Evolutionary conservation across 495 filamentous ascomycete genomes (phyloP), one percentile per base, ranked within the genome.

Genomic region (Collariella sp.): DNA sequence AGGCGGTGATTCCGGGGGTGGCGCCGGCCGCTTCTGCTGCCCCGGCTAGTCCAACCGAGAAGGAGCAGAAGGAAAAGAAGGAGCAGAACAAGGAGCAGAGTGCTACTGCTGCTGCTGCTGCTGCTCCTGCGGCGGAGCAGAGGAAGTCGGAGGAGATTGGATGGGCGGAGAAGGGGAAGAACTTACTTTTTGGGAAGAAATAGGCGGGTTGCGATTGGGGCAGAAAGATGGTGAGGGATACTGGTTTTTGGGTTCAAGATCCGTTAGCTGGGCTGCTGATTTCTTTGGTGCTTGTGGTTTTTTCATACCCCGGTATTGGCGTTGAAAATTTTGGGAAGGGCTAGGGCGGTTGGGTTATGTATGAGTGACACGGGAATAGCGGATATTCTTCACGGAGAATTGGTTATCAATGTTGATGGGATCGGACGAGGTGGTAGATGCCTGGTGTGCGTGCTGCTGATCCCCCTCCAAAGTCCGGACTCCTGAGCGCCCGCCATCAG

Each of bases 121-220:
- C n/a, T 19, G 35, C 11, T 5, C 10, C 6, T 34, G 31, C 6
- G 5, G 31, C 5, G 31, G 38, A 35, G 22, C 24, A 39, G 38
- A 23, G 52, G 2, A 51, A 35, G 48, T 31, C 48, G 13, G 57
- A 72, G 9, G 70, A 78, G 38, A 69, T 69, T 45, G 74, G 76
- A 33, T 64, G 58, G 67, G 76, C 77, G 2, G 73, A 81, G 52
- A 77, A 74, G 62, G 78, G 76, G 23, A 81, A 74, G 65, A 76
- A 77, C 48, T 71, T 68, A 23, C 55, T 83, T 42, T 73, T 78
- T 61, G 74, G 74, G 53, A 69, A 70, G 69, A 77, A 67, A 43
- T 76, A 9, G 15, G 22, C 20, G 36, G 18, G 10, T 4, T 2
- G 26, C 18, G 46, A 16, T 51, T 39, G 23, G 19, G 36, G 22